Evolutionary conservation across 805 yeast genomes (phyloP).

Genomic region (Candida dendrica): DNA sequence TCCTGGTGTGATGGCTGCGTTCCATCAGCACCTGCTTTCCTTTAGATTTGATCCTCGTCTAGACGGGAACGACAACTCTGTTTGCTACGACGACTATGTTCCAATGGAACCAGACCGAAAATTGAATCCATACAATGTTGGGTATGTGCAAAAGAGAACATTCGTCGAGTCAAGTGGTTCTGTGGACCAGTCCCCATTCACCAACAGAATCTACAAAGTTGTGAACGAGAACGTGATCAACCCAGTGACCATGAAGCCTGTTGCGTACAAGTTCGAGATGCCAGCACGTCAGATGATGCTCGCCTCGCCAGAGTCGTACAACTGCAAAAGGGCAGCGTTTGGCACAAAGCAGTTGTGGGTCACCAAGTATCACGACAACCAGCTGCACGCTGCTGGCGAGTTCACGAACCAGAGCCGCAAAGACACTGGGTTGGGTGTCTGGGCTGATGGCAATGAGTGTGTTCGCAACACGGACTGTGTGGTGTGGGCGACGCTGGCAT

Average conservation of each 20-base stretch:
- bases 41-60: conserved; percentile 78
- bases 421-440: conserved; percentile 64
- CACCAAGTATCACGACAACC: conserved; percentile 66
- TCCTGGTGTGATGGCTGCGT: conserved; percentile 77
- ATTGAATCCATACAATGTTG: conserved; percentile 62
- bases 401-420: conserved; percentile 72
- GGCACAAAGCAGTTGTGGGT: conserved; percentile 81
- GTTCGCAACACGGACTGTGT: conserved; percentile 73
- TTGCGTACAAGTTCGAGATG: conserved; percentile 67
- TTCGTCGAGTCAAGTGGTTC: conserved; percentile 64
- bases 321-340: conserved; percentile 62
- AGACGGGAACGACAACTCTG: conserved; percentile 78
- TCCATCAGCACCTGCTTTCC: conserved; percentile 75
- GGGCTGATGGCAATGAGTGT: conserved; percentile 61
- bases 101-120: conserved; percentile 48
- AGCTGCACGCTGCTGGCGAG: conserved; percentile 76
- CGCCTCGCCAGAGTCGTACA: conserved; percentile 57
- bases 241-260: conserved; percentile 63
- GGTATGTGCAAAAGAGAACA: conserved; percentile 57
- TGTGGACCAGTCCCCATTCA: conserved; percentile 69
- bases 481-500: conserved; percentile 76
- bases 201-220: conserved; percentile 67
- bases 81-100: conserved; percentile 61
- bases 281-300: conserved; percentile 73
- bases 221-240: conserved; percentile 68